phyloP scores from a whole-genome alignment of 352 stramenopile genomes.

The Globisporangium megalacanthum region DNA sequence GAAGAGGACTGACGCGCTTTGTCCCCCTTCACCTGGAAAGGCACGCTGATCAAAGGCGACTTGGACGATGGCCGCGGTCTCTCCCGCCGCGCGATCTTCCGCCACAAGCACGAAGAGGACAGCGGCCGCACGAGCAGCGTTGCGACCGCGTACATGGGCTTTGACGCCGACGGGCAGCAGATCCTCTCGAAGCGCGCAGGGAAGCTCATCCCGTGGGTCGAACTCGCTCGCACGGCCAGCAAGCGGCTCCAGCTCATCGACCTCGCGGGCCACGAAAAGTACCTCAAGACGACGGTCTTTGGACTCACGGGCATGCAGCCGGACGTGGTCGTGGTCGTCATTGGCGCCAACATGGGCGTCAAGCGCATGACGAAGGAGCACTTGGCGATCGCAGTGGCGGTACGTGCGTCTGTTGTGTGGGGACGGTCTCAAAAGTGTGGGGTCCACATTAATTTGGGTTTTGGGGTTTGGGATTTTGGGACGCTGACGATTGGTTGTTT shows the following conservation, averaged over 20 bases:
- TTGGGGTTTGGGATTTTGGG: too few relatives aligned
- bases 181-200: slow-evolving; percentile 70
- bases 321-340: slow-evolving; percentile 93
- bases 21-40: slow-evolving; percentile 2
- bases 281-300: slow-evolving; percentile 99
- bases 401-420: slow-evolving; percentile 14
- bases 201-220: slow-evolving; percentile 74
- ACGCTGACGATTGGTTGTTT: background rate
- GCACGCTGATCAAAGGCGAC: slow-evolving; percentile 92
- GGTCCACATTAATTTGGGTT: background rate
- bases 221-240: slow-evolving; percentile 70
- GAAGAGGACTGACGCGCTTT: background rate
- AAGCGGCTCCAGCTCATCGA: slow-evolving; percentile 88
- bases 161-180: slow-evolving; percentile 67
- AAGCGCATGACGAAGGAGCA: slow-evolving; percentile 94
- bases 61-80: slow-evolving; percentile 95
- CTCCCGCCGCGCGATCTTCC: slow-evolving; percentile 79
- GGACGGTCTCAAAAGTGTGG: too few relatives aligned
- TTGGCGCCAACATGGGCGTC: slow-evolving; percentile 93
- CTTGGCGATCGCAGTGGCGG: slow-evolving; percentile 87
- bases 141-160: slow-evolving; percentile 78
- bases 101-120: slow-evolving; percentile 83
- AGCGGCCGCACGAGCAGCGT: slow-evolving; percentile 82
- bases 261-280: slow-evolving; percentile 95
- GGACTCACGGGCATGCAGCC: slow-evolving; percentile 96